These are phyloP conservation scores for Verticillium nubilum DNA, from an alignment of 2,329 filamentous ascomycete genomes.

Conservation along the genomic window DNA sequence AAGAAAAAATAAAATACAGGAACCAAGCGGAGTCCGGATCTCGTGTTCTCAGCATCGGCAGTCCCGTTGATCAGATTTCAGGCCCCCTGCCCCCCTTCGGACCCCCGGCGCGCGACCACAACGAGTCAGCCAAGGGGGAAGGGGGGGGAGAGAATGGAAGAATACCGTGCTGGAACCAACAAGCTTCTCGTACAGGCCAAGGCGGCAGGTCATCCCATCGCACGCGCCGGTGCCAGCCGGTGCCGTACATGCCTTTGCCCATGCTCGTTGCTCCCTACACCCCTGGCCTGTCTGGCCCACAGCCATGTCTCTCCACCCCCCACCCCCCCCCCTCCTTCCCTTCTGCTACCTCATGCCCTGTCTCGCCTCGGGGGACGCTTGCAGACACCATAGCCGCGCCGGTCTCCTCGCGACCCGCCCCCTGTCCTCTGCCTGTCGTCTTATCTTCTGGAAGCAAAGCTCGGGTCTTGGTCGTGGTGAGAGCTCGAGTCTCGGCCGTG, in stretches of 20 bases:
- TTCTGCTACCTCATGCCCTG: slow-evolving; percentile 1
- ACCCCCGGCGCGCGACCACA: no score
- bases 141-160: no score
- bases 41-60: background rate
- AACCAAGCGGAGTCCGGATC: background rate
- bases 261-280: background rate
- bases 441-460: background rate
- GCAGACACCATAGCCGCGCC: background rate
- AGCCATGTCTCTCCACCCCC: no score
- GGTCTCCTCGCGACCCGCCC: background rate
- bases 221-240: background rate
- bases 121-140: background rate
- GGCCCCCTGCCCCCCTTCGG: background rate
- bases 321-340: slow-evolving; percentile 1
- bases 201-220: background rate
- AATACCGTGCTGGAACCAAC: no score
- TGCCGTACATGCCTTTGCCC: background rate
- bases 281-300: no score
- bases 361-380: slow-evolving; percentile 3
- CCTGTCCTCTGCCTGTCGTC: background rate
- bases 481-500: background rate
- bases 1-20: background rate
- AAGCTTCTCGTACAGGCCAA: no score
- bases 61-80: background rate
- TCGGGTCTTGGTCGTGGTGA: background rate